Evolutionary conservation across 73 alveolate species (phyloP), one percentile per base, ranked within the genome.

Genomic region (Paramecium caudatum): DNA sequence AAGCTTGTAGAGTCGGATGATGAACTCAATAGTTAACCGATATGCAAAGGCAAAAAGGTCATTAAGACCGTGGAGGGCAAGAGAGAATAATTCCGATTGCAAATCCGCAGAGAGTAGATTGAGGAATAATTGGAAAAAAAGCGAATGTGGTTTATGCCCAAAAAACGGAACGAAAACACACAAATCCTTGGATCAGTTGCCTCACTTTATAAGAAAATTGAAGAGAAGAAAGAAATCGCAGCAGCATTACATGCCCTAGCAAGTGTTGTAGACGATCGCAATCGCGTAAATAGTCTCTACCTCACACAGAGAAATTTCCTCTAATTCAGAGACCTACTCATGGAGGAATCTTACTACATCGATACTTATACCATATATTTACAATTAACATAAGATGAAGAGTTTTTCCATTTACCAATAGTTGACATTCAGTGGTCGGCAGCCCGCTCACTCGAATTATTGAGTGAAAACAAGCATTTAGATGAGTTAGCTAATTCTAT

Each of bases 311-410:
- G 88, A 21, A 74, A 74, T 45, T 74, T 74, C 21, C 39, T 74
- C 10, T 21, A 74, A 41, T 74, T 74, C 30, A 74, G 32, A 41
- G 65, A 41, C 55, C n/a, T 74, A 74, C 16, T 74, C 13, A 23
- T 19, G 16, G 88, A 74, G 17, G 88, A 74, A 43, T 27, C 88
- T 25, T 74, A 74, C 69, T 74, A 37, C 43, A 74, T 74, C 15
- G 88, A 74, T 45, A 37, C 69, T 5, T 74, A 16, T 74, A 74
- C 65, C 9, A 74, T 74, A 5, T 74, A 74, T 43, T 8, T 23
- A 15, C 12, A 74, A 74, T 43, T 74, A 4, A 74, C 88, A n/a
- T 21, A 74, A 74, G 88, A 74, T 74, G 88, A 74, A 17, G 88
- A 74, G 32, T 74, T 34, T 45, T 74, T 39, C 32, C 2, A 37